Conservation (phyloP, 2,329 filamentous ascomycete genomes). For the Aspergillus ruber region DNA sequence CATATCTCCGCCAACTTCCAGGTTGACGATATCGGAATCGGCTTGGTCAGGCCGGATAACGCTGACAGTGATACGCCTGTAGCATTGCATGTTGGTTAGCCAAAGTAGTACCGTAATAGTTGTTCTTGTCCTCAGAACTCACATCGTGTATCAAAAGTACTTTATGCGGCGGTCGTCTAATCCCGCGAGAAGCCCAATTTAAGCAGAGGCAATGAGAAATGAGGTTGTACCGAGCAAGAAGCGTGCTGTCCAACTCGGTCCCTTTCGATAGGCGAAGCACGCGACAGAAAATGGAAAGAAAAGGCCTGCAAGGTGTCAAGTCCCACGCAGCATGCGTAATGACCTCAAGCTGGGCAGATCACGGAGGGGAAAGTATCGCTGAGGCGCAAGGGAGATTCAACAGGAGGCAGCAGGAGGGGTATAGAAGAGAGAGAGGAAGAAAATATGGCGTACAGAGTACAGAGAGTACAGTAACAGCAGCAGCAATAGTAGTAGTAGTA, state of each 20-base stretch:
- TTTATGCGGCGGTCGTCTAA: background rate
- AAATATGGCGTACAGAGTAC: background rate
- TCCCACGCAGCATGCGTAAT: background rate
- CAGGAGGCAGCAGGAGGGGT: too few species aligned
- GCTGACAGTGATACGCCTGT: constrained; percentile 80
- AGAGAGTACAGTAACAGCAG: background rate
- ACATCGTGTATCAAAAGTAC: constrained; percentile 9
- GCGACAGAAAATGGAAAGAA: background rate
- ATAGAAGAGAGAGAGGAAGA: too few species aligned
- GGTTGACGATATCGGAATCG: constrained; percentile 69
- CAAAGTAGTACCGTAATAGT: background rate
- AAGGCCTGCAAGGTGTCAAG: background rate
- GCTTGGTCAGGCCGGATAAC: constrained; percentile 67
- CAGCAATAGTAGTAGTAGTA: too few species aligned
- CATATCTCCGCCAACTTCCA: constrained; percentile 78
- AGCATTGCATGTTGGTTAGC: background rate
- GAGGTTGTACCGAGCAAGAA: background rate
- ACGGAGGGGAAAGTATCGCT: background rate
- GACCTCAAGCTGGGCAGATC: background rate
- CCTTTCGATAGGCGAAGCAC: background rate
- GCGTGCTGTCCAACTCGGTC: background rate
- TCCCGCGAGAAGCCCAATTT: background rate
- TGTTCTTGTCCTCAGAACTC: constrained; percentile 3
- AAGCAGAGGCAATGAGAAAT: background rate
- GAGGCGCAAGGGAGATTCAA: background rate